Evolutionary conservation across 495 filamentous ascomycete species (phyloP).

Genomic region (Aspergillus nidulans): DNA sequence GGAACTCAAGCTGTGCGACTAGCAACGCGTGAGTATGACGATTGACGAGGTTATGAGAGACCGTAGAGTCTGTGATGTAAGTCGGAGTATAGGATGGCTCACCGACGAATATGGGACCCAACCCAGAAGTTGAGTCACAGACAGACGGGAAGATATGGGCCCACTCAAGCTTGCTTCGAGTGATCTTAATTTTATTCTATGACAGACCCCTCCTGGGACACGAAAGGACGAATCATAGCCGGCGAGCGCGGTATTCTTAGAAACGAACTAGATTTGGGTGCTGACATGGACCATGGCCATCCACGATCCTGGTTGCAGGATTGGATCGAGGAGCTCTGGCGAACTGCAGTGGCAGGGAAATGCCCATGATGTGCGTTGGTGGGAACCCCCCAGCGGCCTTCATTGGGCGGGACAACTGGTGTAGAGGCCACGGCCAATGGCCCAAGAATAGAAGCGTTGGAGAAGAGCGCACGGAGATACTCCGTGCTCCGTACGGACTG

Average conservation of each 20-base stretch:
- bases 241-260: slow-evolving; percentile 1
- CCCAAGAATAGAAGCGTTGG: neutral
- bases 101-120: neutral
- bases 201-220: neutral
- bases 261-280: slow-evolving; percentile 8
- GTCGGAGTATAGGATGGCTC: neutral
- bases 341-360: neutral
- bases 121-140: neutral
- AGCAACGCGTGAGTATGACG: too few species aligned
- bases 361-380: neutral
- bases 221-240: neutral
- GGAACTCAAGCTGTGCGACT: too few species aligned
- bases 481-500: neutral
- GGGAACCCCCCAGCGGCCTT: neutral
- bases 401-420: too few species aligned
- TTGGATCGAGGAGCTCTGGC: neutral
- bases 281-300: slow-evolving; percentile 3
- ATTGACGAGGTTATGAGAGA: too few species aligned
- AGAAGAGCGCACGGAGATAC: too few species aligned
- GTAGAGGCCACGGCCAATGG: neutral
- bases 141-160: neutral
- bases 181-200: neutral
- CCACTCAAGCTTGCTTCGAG: neutral
- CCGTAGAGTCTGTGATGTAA: too few species aligned
- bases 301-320: neutral